Evolutionary conservation across 257 asterid genomes (phyloP).

Genomic region (Gentiana dahurica): DNA sequence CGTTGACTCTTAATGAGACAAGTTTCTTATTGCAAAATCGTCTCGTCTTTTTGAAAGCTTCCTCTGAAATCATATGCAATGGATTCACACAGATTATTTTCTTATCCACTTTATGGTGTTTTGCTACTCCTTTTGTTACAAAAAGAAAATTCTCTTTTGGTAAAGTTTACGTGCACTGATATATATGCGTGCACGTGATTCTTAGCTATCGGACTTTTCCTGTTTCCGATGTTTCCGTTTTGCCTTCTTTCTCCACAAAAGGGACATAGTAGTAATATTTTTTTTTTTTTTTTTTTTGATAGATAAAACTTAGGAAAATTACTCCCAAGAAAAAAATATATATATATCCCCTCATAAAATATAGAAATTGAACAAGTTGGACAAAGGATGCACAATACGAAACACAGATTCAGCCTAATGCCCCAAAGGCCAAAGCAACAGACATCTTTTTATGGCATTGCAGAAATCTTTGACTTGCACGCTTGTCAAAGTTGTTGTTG

Average conservation of each 20-base stretch:
- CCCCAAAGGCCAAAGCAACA: background rate
- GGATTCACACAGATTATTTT: constrained; percentile 39
- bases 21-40: constrained; percentile 24
- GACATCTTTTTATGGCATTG: background rate
- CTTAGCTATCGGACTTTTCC: background rate
- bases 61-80: constrained; percentile 13
- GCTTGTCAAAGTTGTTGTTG: background rate
- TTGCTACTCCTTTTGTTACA: background rate
- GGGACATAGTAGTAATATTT: no score
- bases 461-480: background rate
- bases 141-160: constrained; percentile 15
- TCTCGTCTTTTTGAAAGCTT: constrained; percentile 29
- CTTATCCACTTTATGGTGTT: constrained; percentile 17
- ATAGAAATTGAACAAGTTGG: background rate
- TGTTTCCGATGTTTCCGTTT: background rate
- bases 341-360: background rate
- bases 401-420: background rate
- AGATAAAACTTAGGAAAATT: background rate
- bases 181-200: constrained; percentile 15
- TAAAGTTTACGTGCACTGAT: constrained; percentile 8
- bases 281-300: no score
- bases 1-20: background rate
- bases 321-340: background rate
- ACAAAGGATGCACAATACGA: background rate
- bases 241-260: background rate